Evolutionary conservation across 495 filamentous ascomycete species (phyloP), one percentile per base, ranked within the genome.

Genomic region (Tuber indicum): DNA sequence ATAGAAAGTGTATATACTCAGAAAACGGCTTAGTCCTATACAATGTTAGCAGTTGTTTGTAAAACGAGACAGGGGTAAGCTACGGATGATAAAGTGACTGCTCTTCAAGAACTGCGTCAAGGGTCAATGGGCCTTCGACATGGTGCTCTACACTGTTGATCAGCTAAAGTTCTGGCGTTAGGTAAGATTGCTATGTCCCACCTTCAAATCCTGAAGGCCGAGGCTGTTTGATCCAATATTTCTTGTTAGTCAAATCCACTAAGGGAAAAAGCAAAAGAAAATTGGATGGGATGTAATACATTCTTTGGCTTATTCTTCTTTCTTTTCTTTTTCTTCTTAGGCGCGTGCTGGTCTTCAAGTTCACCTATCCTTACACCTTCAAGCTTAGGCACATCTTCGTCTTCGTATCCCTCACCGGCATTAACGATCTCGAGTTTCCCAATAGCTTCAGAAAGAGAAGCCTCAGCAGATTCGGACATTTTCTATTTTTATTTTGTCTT

Each of bases 51-150:
- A 32, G 14, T 62, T 32, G n/a, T 62, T 62, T 62, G 52, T 16
- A n/a, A 62, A 32, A 62, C 5, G 26, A 16, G 52, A n/a, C 32
- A n/a, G 52, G 6, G 52, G 23, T 32, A 32, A 62, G 41, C 9
- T 77, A 90, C 89, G 79, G 46, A 75, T 87, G 77, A 82, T 93
- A 94, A 7, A 92, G 74, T 9, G 85, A 81, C 36, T 85, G 84
- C 82, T 95, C 92, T 72, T 92, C 86, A 6, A 86, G 81, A 73
- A 86, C 85, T 81, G 96, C 88, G 0, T 86, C 87, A 0, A 91
- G 91, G 0, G 92, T 94, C 49, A 97, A 84, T 1, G 95, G 94
- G 7, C 89, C 87, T 82, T 98, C 94, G 62, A 89, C 90, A 83
- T 87, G 93, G 82, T 88, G 93, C 52, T 93, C 91, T 89, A 70